phyloP scores from a whole-genome alignment of 805 yeast genomes.

The Lachancea fermentati region DNA sequence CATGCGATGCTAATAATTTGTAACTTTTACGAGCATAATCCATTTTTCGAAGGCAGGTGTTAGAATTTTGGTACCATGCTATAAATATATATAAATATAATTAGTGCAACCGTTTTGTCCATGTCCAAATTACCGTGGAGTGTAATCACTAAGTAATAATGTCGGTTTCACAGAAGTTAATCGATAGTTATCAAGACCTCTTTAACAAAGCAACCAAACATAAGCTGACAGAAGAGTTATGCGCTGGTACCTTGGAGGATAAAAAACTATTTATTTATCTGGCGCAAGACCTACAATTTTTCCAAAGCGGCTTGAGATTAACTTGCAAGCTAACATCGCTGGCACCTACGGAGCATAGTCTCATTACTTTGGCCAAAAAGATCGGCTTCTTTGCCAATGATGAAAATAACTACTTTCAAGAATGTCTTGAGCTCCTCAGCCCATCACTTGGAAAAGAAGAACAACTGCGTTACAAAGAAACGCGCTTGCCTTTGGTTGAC shows the following conservation, averaged over 20 bases:
- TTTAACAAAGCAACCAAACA: slow-evolving; percentile 35
- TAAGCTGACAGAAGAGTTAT: slow-evolving; percentile 40
- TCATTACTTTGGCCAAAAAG: slow-evolving; percentile 42
- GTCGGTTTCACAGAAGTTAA: slow-evolving; percentile 20
- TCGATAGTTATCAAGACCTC: slow-evolving; percentile 19
- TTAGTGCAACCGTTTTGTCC: too few species aligned
- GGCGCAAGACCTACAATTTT: slow-evolving; percentile 45
- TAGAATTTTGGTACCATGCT: slow-evolving; percentile 40
- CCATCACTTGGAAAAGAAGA: slow-evolving; percentile 13
- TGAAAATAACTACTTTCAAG: slow-evolving; percentile 44
- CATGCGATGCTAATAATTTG: too few species aligned
- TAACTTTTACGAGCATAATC: neutral
- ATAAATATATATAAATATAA: slow-evolving; percentile 4
- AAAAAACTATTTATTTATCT: slow-evolving; percentile 40
- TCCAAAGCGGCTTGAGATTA: slow-evolving; percentile 38
- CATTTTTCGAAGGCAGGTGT: slow-evolving; percentile 20
- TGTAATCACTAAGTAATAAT: too few species aligned
- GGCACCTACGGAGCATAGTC: slow-evolving; percentile 37
- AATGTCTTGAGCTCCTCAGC: slow-evolving; percentile 27
- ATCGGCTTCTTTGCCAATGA: slow-evolving; percentile 45
- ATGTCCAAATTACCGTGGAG: too few species aligned
- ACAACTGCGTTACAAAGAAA: slow-evolving; percentile 12
- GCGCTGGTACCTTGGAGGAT: slow-evolving; percentile 42
- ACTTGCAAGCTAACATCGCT: slow-evolving; percentile 41
- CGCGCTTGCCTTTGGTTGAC: slow-evolving; percentile 33